Base-by-base conservation (phyloP, 1,284 basidiomycete genomes). In the Trichosporon sp. region DNA sequence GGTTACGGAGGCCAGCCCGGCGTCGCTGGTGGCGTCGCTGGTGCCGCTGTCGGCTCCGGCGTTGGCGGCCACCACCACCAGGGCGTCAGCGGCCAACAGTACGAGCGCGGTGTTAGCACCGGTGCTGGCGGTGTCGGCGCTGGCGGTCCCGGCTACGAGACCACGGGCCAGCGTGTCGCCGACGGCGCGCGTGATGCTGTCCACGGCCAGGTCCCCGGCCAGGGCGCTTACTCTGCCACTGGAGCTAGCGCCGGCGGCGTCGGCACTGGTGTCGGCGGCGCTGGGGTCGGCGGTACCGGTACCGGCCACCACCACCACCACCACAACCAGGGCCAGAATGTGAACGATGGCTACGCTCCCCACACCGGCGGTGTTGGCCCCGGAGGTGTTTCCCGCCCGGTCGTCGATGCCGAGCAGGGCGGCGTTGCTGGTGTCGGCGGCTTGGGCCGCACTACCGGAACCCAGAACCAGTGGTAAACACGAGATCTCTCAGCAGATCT, bases 161-260 rank as follows among this genome's bases (percentile, higher is more conserved):
- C 19, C 21, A 54, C 8, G 7, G 59, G 59, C 32, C 14, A 63
- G 59, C 59, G 56, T 19, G 14, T 61, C 31, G 56, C 56, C 26
- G 56, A 61, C 31, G 56, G 56, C 11, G 56, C 56, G 4, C 56
- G 56, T 31, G 56, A 61, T 14, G 56, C 56, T 31, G 32, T 32
- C 56, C 56, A 61, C 31, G 56, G 56, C 56, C 56, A 61, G 56
- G 56, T 61, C 4, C 56, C 56, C 56, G 56, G 56, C 26, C 56
- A 35, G 11, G 56, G 56, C 31, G 56, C 56, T 3, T 61, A 61
- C 56, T 61, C 56, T 32, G 56, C 56, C 56, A 61, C 56, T 1
- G n/a, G n/a, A 5, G 59, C 35, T 16, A n/a, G 59, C 35, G 59
- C 59, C 16, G 32, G 31, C 31, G 59, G 59, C 6, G 31, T 35